A percentile compares a stretch with the other conserved stretches of the same genome.
phyloP scores from a whole-genome alignment of 192 early-diverging fungal species.

The Coemansia sp. region DNA sequence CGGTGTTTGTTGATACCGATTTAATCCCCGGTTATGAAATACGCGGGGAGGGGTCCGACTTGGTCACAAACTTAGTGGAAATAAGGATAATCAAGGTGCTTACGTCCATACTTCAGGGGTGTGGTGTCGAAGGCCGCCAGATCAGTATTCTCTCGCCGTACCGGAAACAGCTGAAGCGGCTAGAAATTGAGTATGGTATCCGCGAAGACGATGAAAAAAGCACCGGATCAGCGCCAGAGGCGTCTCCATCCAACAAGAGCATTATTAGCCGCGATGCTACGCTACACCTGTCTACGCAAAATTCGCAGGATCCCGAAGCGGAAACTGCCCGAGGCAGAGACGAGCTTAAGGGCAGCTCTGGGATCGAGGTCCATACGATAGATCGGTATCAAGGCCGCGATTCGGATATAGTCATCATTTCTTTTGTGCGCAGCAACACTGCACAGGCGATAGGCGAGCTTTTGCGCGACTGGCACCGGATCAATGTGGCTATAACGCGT shows the following conservation, averaged over 20 bases:
- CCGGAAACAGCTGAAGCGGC: slow-evolving; percentile 64
- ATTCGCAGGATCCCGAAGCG: neutral
- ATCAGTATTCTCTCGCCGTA: slow-evolving; percentile 89
- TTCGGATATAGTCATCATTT: slow-evolving; percentile 87
- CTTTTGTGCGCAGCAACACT: slow-evolving; percentile 81
- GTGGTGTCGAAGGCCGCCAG: slow-evolving; percentile 64
- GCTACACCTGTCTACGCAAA: neutral
- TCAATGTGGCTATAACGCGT: slow-evolving; percentile 94
- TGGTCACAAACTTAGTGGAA: slow-evolving; percentile 74
- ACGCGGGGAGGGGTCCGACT: slow-evolving; percentile 49
- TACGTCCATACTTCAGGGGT: slow-evolving; percentile 58
- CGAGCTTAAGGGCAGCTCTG: neutral
- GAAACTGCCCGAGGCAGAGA: neutral
- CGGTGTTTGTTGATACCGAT: slow-evolving; percentile 86
- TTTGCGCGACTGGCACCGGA: slow-evolving; percentile 84
- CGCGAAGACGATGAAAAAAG: slow-evolving; percentile 5
- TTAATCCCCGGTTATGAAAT: slow-evolving; percentile 62
- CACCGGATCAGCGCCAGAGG: neutral
- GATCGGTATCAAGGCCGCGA: slow-evolving; percentile 95
- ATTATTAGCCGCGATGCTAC: neutral
- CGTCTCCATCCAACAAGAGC: neutral
- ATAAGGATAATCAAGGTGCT: slow-evolving; percentile 61
- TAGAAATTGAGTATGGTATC: slow-evolving; percentile 46
- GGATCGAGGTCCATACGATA: slow-evolving; percentile 82
- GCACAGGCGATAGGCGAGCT: slow-evolving; percentile 76